phyloP scores from a whole-genome alignment of 2,329 filamentous ascomycete genomes.

The Arthrobotrys entomopaga region DNA sequence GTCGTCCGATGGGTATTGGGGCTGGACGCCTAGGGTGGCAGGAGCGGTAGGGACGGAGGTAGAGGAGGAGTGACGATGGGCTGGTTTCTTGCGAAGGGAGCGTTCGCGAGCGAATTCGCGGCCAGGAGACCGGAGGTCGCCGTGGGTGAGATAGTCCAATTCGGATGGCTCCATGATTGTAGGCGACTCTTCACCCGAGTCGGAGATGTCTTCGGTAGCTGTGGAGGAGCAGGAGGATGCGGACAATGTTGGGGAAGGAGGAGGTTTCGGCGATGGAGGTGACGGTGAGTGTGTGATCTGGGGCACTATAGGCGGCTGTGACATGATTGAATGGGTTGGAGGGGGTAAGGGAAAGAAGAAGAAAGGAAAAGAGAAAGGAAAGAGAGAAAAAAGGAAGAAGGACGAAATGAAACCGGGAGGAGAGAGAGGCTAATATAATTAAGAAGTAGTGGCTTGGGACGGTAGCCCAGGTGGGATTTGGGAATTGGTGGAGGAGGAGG shows the following conservation, averaged over 20 bases:
- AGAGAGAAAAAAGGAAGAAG: constrained; percentile 12
- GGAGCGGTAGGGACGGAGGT: constrained; percentile 30
- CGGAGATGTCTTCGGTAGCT: constrained; percentile 53
- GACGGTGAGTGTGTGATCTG: constrained; percentile 44
- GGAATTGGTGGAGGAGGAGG: too few species aligned
- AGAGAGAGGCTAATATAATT: neutral
- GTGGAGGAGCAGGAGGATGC: constrained; percentile 40
- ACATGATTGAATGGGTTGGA: constrained; percentile 41
- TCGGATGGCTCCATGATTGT: constrained; percentile 50
- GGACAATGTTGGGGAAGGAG: constrained; percentile 27
- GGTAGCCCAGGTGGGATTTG: too few species aligned
- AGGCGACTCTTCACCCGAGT: constrained; percentile 48
- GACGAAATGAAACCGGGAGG: too few species aligned
- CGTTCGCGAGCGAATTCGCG: constrained; percentile 51
- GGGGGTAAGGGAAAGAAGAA: neutral
- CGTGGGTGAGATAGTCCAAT: constrained; percentile 46
- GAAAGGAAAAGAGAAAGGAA: constrained; percentile 8
- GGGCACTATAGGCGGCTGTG: constrained; percentile 48
- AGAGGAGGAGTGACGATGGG: constrained; percentile 40
- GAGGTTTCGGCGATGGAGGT: constrained; percentile 20
- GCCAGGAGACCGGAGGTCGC: constrained; percentile 48
- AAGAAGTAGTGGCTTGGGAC: too few species aligned
- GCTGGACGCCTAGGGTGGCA: constrained; percentile 27
- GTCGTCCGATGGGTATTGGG: constrained; percentile 43
- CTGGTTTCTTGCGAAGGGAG: constrained; percentile 49